phyloP scores from a whole-genome alignment of 1,284 basidiomycete species.

The Trichosporon ovoides region DNA sequence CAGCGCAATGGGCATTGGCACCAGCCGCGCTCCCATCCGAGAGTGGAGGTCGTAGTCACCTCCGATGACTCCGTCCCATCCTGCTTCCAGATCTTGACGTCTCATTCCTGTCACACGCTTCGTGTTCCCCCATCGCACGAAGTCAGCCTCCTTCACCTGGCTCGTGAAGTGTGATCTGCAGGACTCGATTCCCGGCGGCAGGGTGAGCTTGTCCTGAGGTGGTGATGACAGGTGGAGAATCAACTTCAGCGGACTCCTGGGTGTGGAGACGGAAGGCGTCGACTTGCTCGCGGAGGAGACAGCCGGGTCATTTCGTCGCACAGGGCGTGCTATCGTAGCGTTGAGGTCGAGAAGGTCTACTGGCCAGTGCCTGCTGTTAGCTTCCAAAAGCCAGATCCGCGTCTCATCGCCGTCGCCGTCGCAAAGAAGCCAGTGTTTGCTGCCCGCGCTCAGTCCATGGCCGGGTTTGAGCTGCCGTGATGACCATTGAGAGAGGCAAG shows the following conservation, averaged over 20 bases:
- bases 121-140: slow-evolving; percentile 88
- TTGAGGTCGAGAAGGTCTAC: slow-evolving; percentile 86
- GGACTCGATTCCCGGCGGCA: slow-evolving; percentile 68
- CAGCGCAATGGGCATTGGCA: slow-evolving; percentile 56
- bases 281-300: slow-evolving; percentile 17
- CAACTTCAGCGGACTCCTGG: slow-evolving; percentile 60
- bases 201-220: slow-evolving; percentile 74
- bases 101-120: slow-evolving; percentile 82
- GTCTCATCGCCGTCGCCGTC: no score
- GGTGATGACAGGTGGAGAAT: slow-evolving; percentile 70
- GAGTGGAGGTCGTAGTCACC: slow-evolving; percentile 94
- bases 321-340: slow-evolving; percentile 33
- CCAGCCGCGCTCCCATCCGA: slow-evolving; percentile 79
- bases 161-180: slow-evolving; percentile 90
- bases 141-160: slow-evolving; percentile 90
- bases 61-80: slow-evolving; percentile 89
- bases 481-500: no score
- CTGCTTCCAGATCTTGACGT: slow-evolving; percentile 82
- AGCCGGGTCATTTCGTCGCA: slow-evolving; percentile 11
- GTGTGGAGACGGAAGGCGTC: slow-evolving; percentile 9
- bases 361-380: slow-evolving; percentile 77
- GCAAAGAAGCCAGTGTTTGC: no score
- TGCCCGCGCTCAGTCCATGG: no score
- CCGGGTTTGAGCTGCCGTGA: no score
- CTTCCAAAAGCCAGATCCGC: no score